These are phyloP conservation scores for Moringa oleifera DNA, from an alignment of 345 rosid species.

Conservation along the genomic window DNA sequence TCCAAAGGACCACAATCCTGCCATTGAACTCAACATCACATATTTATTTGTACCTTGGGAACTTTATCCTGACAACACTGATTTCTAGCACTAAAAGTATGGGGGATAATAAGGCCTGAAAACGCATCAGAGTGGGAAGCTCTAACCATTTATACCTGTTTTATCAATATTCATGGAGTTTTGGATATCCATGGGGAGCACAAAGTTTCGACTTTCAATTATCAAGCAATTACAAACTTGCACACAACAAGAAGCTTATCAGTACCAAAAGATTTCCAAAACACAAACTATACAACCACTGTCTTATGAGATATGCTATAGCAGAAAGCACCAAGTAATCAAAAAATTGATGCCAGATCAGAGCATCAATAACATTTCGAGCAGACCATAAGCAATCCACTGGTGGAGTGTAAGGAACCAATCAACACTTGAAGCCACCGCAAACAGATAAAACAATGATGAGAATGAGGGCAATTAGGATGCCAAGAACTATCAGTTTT, in stretches of 20 bases:
- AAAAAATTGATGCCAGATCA: background rate
- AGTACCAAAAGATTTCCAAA: slow-evolving; percentile 18
- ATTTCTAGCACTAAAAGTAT: too few relatives aligned
- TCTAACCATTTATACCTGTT: too few relatives aligned
- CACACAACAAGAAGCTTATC: slow-evolving; percentile 13
- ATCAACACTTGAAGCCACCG: slow-evolving; percentile 32
- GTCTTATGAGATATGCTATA: slow-evolving; percentile 14
- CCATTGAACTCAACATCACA: too few relatives aligned
- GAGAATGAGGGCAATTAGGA: slow-evolving; percentile 52
- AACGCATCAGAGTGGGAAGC: too few relatives aligned
- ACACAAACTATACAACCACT: slow-evolving; percentile 32
- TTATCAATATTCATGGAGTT: too few relatives aligned
- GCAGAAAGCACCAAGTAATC: slow-evolving; percentile 9
- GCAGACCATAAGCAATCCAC: background rate
- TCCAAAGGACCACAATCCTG: too few relatives aligned
- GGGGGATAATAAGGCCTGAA: too few relatives aligned
- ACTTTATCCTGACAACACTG: too few relatives aligned
- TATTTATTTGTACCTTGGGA: too few relatives aligned
- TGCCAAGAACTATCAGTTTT: slow-evolving; percentile 57
- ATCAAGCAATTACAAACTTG: slow-evolving; percentile 14
- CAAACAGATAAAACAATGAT: slow-evolving; percentile 50
- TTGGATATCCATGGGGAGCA: background rate
- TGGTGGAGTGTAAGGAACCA: background rate
- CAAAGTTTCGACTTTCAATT: too few relatives aligned
- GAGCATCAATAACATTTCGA: background rate